Base-by-base conservation (phyloP, 1,284 basidiomycete species). In the Malassezia caprae region DNA sequence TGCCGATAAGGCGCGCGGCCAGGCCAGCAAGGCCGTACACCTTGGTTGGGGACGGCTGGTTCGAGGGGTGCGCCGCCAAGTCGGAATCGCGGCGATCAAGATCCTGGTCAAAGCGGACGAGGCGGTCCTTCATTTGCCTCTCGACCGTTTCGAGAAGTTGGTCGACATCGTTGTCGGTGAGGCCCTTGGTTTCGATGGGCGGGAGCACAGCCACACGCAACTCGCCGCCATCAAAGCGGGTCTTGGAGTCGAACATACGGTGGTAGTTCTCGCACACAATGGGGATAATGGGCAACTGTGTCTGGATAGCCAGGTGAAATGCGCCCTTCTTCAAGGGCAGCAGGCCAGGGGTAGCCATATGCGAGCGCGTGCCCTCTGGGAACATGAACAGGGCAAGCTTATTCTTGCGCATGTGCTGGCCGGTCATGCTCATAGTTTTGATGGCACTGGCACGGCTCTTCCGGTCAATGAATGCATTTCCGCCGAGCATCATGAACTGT, bases 321-420 rank as follows among this genome's bases (percentile, higher is more conserved):
- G 90, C 91, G 35, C 94, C 94, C 77, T 96, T 99, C 79, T 99
- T 99, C 79, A 99, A 87, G 0, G 89, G 86, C 2, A 90, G 79
- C 31, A 74, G 52, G 32, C 67, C 72, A 0, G 72, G 72, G 0
- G 66, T 61, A 0, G 69, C 63, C 13, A 72, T 37, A 10, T 69
- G 65, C n/a, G 64, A 67, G 12, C 94, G 82, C 2, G 72, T 74
- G 39, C 72, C 72, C 41, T 74, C 72, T 19, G 72, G 72, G 59
- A 73, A 74, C 23, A 73, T 60, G 61, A 69, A 73, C 4, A 74
- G 77, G 7, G 87, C 89, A 27, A 87, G 80, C 68, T 77, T 76
- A 26, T 82, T 79, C 37, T 76, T 69, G 77, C 87, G 90, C 84
- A 98, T 90, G 50, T 82, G 79, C 58, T 87, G 81, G 1, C 85